Conservation (phyloP, 352 stramenopile genomes). For the Globisporangium recalcitrans region DNA sequence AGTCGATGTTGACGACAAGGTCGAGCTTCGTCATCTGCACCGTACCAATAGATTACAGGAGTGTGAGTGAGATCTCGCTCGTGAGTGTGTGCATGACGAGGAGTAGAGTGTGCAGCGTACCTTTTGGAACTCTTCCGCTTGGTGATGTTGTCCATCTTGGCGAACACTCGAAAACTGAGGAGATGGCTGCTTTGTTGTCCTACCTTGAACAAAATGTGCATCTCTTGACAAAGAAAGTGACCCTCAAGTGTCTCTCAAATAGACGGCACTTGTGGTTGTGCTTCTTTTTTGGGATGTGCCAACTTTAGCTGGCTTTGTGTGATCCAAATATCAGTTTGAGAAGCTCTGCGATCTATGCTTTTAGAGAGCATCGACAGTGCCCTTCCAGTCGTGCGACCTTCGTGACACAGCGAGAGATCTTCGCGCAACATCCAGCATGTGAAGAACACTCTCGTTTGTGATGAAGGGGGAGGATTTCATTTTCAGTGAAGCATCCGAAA, state of each 20-base stretch:
- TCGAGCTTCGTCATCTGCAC: slow-evolving; percentile 52
- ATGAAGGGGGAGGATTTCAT: not conserved
- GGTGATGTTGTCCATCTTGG: too few species aligned
- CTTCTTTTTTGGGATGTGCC: not conserved
- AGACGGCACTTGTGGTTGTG: not conserved
- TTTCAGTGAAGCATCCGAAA: not conserved
- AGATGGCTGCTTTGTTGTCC: too few species aligned
- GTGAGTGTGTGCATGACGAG: not conserved
- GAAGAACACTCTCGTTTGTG: not conserved
- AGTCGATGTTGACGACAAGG: slow-evolving; percentile 85
- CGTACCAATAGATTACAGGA: not conserved
- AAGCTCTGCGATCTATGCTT: slow-evolving; percentile 5
- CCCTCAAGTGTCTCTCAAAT: too few species aligned
- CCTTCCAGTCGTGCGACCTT: not conserved
- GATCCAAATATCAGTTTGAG: not conserved
- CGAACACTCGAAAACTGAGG: too few species aligned
- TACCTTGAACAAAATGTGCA: not conserved
- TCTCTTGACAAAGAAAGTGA: too few species aligned
- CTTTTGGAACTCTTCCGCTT: slow-evolving; percentile 82
- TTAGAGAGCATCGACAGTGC: not conserved
- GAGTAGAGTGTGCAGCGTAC: slow-evolving; percentile 2
- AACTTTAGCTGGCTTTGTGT: too few species aligned
- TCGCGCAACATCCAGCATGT: not conserved
- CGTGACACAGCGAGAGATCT: not conserved
- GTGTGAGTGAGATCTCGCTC: not conserved